Evolutionary conservation across 495 filamentous ascomycete species (phyloP).

Genomic region (Penicillium flavigenum): DNA sequence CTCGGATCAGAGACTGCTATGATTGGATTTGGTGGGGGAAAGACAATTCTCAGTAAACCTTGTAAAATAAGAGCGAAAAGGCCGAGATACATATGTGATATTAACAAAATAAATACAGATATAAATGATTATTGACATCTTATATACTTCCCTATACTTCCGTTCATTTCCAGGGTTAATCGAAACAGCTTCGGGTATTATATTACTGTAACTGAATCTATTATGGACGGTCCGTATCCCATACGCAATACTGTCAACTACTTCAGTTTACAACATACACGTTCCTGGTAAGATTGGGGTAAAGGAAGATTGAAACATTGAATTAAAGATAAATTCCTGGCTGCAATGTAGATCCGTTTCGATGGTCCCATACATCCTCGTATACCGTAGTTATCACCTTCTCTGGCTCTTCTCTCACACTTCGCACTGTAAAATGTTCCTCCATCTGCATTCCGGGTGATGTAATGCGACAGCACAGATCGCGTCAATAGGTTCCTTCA

Average conservation of each 20-base stretch:
- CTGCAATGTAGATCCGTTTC: not conserved
- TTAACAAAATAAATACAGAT: no score
- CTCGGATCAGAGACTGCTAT: constrained; percentile 6
- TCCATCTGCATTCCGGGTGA: constrained; percentile 7
- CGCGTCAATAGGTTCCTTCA: constrained; percentile 4
- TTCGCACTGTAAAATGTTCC: constrained; percentile 1
- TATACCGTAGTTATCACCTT: not conserved
- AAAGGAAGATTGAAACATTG: not conserved
- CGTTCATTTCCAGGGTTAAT: constrained; percentile 9
- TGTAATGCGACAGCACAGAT: constrained; percentile 7
- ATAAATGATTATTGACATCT: not conserved
- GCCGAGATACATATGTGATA: not conserved
- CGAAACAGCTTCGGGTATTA: constrained; percentile 16
- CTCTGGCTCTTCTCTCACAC: not conserved
- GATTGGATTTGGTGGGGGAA: constrained; percentile 2
- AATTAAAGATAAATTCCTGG: not conserved
- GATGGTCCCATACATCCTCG: not conserved
- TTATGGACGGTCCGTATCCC: constrained; percentile 15
- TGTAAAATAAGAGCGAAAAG: not conserved
- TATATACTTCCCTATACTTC: not conserved
- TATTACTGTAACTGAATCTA: constrained; percentile 20
- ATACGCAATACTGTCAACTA: constrained; percentile 25
- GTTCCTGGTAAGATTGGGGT: constrained; percentile 30
- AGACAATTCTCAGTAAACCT: not conserved
- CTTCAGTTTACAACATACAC: constrained; percentile 6